phyloP scores from a whole-genome alignment of 768 basidiomycete genomes.

The Mycena epipterygia region DNA sequence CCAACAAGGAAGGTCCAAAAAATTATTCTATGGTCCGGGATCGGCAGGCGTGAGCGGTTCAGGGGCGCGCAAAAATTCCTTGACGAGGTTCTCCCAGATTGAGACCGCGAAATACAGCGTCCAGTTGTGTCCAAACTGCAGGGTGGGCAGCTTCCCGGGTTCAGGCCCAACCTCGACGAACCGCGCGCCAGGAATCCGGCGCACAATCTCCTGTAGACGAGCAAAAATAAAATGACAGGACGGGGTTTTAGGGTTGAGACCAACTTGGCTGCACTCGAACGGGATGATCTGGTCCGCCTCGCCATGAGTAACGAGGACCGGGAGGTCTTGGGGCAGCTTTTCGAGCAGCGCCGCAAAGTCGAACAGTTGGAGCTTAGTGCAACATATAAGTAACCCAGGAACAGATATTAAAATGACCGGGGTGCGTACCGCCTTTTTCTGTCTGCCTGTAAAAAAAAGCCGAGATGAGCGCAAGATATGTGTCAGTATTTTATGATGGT shows the following conservation, averaged over 20 bases:
- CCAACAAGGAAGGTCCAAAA: not conserved
- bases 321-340: slow-evolving; percentile 46
- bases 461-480: not conserved
- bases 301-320: slow-evolving; percentile 59
- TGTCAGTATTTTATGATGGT: not conserved
- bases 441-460: slow-evolving; percentile 24
- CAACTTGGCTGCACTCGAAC: slow-evolving; percentile 47
- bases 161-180: slow-evolving; percentile 45
- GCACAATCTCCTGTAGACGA: slow-evolving; percentile 43
- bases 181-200: slow-evolving; percentile 47
- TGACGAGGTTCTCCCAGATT: slow-evolving; percentile 51
- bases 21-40: not conserved
- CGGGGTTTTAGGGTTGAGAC: not conserved
- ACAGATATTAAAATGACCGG: not conserved
- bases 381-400: not conserved
- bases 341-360: slow-evolving; percentile 46
- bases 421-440: slow-evolving; percentile 33
- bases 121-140: slow-evolving; percentile 57
- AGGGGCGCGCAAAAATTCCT: slow-evolving; percentile 44
- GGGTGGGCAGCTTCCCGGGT: slow-evolving; percentile 51
- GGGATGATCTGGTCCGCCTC: slow-evolving; percentile 53
- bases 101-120: slow-evolving; percentile 54
- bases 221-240: not conserved
- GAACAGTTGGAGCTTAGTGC: slow-evolving; percentile 46
- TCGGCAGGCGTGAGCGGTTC: not conserved